These are phyloP conservation scores for Mycena sp. DNA, from an alignment of 1,284 basidiomycete genomes.

Conservation along the genomic window DNA sequence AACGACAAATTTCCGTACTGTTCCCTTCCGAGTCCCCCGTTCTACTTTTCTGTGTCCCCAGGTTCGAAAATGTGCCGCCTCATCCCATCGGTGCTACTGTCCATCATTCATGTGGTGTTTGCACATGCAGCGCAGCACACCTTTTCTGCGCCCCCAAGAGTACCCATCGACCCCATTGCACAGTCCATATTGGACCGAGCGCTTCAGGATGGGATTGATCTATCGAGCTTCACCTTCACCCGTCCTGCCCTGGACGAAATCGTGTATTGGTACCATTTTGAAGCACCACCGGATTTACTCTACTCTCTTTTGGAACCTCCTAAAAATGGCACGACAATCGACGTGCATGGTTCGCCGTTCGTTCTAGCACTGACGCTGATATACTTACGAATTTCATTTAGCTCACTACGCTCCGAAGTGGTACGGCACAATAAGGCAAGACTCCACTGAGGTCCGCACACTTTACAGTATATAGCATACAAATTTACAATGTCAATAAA, in stretches of 20 bases:
- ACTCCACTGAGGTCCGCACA: constrained; percentile 6
- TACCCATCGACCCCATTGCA: constrained; percentile 9
- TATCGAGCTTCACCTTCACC: constrained; percentile 8
- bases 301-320: not conserved
- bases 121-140: not conserved
- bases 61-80: no score
- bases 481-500: not conserved
- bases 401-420: constrained; percentile 23
- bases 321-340: not conserved
- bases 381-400: not conserved
- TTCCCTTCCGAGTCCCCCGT: no score
- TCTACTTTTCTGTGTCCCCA: no score
- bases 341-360: constrained; percentile 15
- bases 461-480: no score
- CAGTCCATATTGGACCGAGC: constrained; percentile 8
- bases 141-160: not conserved
- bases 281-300: not conserved
- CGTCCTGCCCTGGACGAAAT: constrained; percentile 20
- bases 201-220: constrained; percentile 11
- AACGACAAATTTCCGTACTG: no score
- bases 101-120: not conserved
- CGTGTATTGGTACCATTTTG: constrained; percentile 16
- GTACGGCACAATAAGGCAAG: constrained; percentile 11
- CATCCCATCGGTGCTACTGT: no score
- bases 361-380: not conserved